Base-by-base conservation (phyloP, 2,329 filamentous ascomycete species). In the Dothideomycetes sp. region DNA sequence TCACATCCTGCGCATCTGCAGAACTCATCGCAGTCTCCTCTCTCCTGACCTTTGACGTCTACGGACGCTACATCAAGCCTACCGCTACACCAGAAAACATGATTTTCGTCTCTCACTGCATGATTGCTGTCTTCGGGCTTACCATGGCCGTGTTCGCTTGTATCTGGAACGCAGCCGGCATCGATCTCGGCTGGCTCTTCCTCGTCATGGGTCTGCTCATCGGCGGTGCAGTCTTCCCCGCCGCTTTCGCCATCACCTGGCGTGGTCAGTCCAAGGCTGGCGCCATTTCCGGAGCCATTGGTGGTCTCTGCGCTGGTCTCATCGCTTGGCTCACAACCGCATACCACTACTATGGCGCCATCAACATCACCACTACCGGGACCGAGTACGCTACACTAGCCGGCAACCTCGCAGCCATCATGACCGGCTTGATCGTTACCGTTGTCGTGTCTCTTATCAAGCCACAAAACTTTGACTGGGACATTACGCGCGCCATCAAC, bases 111-210 rank as follows among this genome's bases (percentile, higher is more conserved):
- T 61, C 58, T 4, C 60, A 65, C 45, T 47, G 55, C 22, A 60
- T 61, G 50, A 62, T 64, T 32, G 56, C 60, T 19, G 50, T 59
- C 2, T 65, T 64, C 34, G 60, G 61, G 0, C 24, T 63, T n/a
- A 53, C 55, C 2, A 60, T 64, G 52, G 59, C 61, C 2, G 50
- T 56, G 2, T 43, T 43, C 8, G 41, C 41, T 17, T 43, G 41
- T 12, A 59, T 60, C 36, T 59, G 57, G 57, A 58, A 59, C 12
- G 49, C 50, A 19, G 54, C 57, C 5, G 59, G 57, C 15, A 54
- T 65, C n/a, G 60, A 60, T 32, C 54, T 65, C 16, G 60, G 60
- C 4, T 65, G 59, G 59, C 52, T 65, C 3, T 59, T 57, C 49
- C 42, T 61, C 7, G 56, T 62, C 14, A 60, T 65, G 51, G 63